Evolutionary conservation across 2,329 filamentous ascomycete species (phyloP), one percentile per base, ranked within the genome.

Genomic region (Dactylonectria macrodidyma): DNA sequence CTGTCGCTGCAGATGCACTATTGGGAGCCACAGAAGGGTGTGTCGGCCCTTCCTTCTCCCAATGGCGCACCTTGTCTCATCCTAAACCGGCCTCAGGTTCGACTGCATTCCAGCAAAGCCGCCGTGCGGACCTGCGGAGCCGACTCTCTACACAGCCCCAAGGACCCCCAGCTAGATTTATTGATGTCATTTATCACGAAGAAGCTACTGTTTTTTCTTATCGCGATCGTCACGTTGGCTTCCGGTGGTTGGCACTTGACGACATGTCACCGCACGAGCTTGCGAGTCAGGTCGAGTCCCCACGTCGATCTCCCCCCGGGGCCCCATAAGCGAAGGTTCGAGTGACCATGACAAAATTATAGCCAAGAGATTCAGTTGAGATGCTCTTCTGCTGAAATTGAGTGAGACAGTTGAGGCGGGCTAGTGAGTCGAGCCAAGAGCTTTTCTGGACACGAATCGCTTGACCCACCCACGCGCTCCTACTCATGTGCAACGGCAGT

Each of bases 151-250:
- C 22, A 47, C 62, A 47, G 16, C n/a, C 52, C 36, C 16, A 24
- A 26, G 22, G 24, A 5, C 34, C 10, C 30, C 26, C 19, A 8
- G 8, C 22, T 14, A 24, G 19, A 19, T 19, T n/a, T 30, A 12
- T 41, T 66, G 59, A 58, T 62, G 59, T 62, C 54, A 66, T 62
- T 38, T 19, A 19, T 19, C 19, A 19, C 19, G 19, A 19, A 19
- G 19, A 19, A 19, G 19, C 19, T 19, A 19, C 19, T 19, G 19
- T 1, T 19, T 19, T 19, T 19, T 19, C 57, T 62, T 66, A 66
- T 66, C 63, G 58, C 19, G 63, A 66, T 66, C 63, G 63, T 58
- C 63, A 51, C 8, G 33, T 8, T 22, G 58, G 36, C 58, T 46
- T 66, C 26, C 26, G 47, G 44, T 24, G 24, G 26, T 26, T 58